Base-by-base conservation (phyloP, 2,329 filamentous ascomycete species). In the Rachicladosporium sp. region DNA sequence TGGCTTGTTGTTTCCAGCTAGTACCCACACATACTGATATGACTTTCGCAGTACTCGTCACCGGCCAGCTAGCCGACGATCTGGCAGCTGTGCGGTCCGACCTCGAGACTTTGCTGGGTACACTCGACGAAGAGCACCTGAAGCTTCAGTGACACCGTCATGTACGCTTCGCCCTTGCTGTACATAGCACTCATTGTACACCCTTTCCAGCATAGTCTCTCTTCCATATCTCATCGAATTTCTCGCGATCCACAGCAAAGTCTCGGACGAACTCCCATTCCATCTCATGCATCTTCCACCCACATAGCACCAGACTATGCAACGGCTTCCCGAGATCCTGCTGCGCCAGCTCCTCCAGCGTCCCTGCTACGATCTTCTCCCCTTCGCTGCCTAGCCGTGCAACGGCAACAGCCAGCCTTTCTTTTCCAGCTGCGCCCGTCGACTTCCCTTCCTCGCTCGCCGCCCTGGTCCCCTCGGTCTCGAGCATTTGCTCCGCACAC, bases 261-360 rank as follows among this genome's bases (percentile, higher is more conserved):
- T 85, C 80, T 42, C 82, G 71, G 38, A 93, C 79, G 60, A 80
- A 95, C 45, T 95, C 87, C 55, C 79, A 80, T 64, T 98, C 91
- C 44, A 98, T 66, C 61, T 96, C 89, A 59, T 98, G 91, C 37
- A 86, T 85, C 56, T 82, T 78, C 52, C 74, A 73, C 2, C 91
- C 91, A 23, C 96, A 67, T 41, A 98, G 63, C 11, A 96, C 86
- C 53, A 98, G 59, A 60, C 88, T 94, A 63, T 98, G 91, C 50
- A 96, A 65, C 10, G 91, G 91, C 29, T 72, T 71, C 0, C 91
- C 91, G 46, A 98, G 67, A 55, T 93, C 87, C 3, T 76, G 67
- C 19, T 80, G 71, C 48, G 76, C 78, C 35, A 96, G 68, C 65
- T 96, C 80, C 56, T 78, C 76, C 47, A 96, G 64, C 1, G 89